Conservation (phyloP, 176 grass and related monocot species). For the Eremochloa ophiuroides region DNA sequence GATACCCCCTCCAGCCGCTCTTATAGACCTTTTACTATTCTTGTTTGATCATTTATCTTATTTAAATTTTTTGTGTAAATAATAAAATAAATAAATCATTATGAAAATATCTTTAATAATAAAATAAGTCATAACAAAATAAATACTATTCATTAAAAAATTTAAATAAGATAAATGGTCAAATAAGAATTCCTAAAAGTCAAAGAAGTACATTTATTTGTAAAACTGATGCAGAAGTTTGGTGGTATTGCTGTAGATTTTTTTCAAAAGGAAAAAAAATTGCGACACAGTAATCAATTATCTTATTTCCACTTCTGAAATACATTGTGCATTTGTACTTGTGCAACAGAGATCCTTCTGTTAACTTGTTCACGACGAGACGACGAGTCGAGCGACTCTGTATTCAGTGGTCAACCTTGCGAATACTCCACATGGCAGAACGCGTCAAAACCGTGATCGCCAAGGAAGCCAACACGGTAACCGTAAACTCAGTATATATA, state of each 20-base stretch:
- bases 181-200: too few relatives aligned
- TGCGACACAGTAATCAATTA: neutral
- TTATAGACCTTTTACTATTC: too few relatives aligned
- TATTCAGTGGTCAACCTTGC: neutral
- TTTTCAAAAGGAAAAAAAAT: neutral
- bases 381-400: neutral
- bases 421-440: neutral
- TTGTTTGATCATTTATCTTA: too few relatives aligned
- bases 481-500: neutral
- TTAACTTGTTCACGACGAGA: neutral
- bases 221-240: neutral
- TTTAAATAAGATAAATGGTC: too few relatives aligned
- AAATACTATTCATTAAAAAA: too few relatives aligned
- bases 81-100: too few relatives aligned
- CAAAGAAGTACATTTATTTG: too few relatives aligned
- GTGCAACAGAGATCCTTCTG: neutral
- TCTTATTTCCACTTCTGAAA: neutral
- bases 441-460: conserved; percentile 9
- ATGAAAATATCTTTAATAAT: too few relatives aligned
- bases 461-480: conserved; percentile 11
- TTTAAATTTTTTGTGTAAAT: too few relatives aligned
- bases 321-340: neutral
- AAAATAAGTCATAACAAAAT: too few relatives aligned
- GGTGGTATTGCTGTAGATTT: neutral
- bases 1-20: too few relatives aligned